phyloP scores from a whole-genome alignment of 2,329 filamentous ascomycete species.

The Exserohilum turcica region DNA sequence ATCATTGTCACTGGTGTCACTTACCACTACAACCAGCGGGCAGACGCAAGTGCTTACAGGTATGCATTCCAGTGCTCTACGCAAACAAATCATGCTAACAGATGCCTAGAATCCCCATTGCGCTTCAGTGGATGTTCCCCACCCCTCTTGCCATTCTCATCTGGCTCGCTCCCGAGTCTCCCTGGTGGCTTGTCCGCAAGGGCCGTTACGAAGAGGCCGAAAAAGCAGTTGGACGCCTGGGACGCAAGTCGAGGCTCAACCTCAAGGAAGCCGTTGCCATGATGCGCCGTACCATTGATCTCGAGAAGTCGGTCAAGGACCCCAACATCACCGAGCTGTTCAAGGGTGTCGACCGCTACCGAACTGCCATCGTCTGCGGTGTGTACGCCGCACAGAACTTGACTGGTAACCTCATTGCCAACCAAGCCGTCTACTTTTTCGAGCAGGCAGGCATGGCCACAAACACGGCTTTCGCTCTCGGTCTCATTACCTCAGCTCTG shows the following conservation, averaged over 20 bases:
- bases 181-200: conserved; percentile 57
- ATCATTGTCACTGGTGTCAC: conserved; percentile 66
- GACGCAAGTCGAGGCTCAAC: conserved; percentile 50
- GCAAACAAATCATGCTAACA: conserved; percentile 11
- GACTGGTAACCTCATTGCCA: conserved; percentile 67
- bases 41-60: conserved; percentile 24
- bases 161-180: conserved; percentile 59
- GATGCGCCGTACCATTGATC: conserved; percentile 63
- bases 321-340: conserved; percentile 59
- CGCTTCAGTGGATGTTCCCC: conserved; percentile 54
- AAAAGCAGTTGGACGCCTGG: conserved; percentile 57
- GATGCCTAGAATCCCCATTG: conserved; percentile 33
- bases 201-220: conserved; percentile 51
- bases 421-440: conserved; percentile 68
- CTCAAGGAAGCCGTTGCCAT: conserved; percentile 59
- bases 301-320: conserved; percentile 57
- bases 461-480: conserved; percentile 64
- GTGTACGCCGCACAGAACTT: conserved; percentile 66
- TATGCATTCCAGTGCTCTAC: conserved; percentile 7
- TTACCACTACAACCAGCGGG: conserved; percentile 56
- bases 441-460: conserved; percentile 63
- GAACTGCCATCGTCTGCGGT: conserved; percentile 61
- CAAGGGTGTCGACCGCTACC: conserved; percentile 60
- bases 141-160: conserved; percentile 52
- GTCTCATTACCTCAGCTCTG: conserved; percentile 68